Evolutionary conservation across 129 eudicot species (phyloP), one percentile per base, ranked within the genome.

Genomic region (Scalesia atractyloides): DNA sequence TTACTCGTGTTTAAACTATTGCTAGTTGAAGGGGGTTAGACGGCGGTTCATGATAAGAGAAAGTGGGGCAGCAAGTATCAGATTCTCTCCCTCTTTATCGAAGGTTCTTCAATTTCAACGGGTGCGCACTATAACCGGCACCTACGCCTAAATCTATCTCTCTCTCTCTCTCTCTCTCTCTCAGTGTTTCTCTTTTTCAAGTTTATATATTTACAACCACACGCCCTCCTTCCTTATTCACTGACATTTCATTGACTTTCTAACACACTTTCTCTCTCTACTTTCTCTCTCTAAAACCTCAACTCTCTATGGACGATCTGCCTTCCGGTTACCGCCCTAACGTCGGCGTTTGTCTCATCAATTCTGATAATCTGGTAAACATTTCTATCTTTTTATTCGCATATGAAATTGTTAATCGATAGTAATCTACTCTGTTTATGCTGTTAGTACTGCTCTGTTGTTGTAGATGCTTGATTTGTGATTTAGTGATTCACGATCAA

Each of bases 261-360:
- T 41, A 9, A 7, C 46, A 18, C 68, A 46, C 78, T 8, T 58
- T 74, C 78, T 59, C 78, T 83, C 73, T 64, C 49, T 47, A 56
- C 83, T 82, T 59, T 64, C 67, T 78, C 74, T 80, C 82, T 81
- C 82, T 73, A 2, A 54, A 56, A 70, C 49, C n/a, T 69, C 52
- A 66, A 3, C 41, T 41, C 72, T 1, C 41, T 17, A 90, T 94
- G 99, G 99, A 94, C 69, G 84, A 78, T 84, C 89, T 94, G 52
- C 99, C 99, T 22, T 26, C 89, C 58, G 99, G 99, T 19, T 94
- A 94, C 76, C 97, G 99, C 48, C 97, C 99, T 3, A 90, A 94
- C 89, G 97, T 94, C 34, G 99, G 99, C 58, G 91, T 94, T 7
- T 94, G 99, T 51, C 93, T 94, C 80, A 84, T 94, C 86, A 90